Conservation (phyloP, 305 asterid species). For the Fraxinus albicans region DNA sequence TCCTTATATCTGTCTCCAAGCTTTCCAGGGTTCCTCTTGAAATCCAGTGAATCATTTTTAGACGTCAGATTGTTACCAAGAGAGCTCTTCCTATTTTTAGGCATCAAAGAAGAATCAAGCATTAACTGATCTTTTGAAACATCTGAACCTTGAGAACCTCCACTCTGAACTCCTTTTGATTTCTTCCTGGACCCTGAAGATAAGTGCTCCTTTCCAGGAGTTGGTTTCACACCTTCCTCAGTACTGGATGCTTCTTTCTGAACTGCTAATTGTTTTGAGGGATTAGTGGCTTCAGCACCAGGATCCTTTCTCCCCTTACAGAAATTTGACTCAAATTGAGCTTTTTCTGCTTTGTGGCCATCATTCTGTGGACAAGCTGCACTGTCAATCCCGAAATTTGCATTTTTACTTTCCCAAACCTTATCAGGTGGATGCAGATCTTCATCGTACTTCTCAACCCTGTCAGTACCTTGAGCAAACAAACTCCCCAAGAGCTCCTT, state of each 20-base stretch:
- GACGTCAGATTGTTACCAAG: not conserved
- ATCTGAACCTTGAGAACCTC: not conserved
- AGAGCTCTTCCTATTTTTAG: not conserved
- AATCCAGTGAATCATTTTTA: not conserved
- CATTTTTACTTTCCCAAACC: not conserved
- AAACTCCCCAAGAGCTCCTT: not conserved
- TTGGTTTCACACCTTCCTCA: not conserved
- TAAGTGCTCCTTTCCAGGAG: not conserved
- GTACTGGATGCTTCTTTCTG: not conserved
- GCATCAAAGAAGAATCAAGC: not conserved
- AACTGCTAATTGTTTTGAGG: not conserved
- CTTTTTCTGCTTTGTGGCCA: not conserved
- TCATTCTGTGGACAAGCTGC: not conserved
- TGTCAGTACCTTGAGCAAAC: not conserved
- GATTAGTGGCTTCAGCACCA: not conserved
- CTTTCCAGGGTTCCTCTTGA: not conserved
- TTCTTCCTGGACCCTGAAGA: not conserved
- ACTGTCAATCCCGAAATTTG: not conserved
- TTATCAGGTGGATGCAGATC: conserved; percentile 1
- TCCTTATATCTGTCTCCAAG: conserved; percentile 46
- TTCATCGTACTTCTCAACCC: conserved; percentile 2
- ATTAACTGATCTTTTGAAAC: not conserved
- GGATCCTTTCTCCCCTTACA: not conserved
- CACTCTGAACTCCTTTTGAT: not conserved
- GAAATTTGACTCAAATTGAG: not conserved